Evolutionary conservation across 1,284 basidiomycete genomes (phyloP).

Genomic region (Earliella scabrosa): DNA sequence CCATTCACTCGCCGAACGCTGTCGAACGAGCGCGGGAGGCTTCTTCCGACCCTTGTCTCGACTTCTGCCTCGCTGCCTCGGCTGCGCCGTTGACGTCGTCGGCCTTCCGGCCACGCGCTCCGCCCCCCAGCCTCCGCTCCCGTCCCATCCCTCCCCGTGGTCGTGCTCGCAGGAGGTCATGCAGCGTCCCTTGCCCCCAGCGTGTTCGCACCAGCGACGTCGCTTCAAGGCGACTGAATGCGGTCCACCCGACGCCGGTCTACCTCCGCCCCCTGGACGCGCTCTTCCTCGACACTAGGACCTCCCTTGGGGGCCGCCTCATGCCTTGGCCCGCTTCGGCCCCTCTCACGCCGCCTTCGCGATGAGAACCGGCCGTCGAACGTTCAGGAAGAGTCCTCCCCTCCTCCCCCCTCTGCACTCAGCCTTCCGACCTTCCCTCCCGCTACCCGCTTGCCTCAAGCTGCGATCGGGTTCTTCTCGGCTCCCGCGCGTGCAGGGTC

Average conservation of each 20-base stretch:
- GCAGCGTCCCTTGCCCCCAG: too few species aligned
- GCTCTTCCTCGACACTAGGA: neutral
- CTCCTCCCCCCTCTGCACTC: neutral
- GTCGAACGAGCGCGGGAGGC: neutral
- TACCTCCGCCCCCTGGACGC: neutral
- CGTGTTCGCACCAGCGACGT: neutral
- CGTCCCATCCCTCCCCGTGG: neutral
- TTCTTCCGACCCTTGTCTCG: neutral
- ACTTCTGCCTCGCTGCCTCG: neutral
- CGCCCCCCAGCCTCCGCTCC: neutral
- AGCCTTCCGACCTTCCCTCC: neutral
- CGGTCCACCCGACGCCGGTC: neutral
- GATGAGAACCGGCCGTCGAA: neutral
- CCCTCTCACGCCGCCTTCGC: constrained; percentile 1
- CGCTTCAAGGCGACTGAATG: neutral
- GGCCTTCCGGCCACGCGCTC: neutral
- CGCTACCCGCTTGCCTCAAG: neutral
- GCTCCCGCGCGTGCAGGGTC: neutral
- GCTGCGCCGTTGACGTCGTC: neutral
- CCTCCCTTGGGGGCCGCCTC: neutral
- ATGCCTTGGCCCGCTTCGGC: constrained; percentile 1
- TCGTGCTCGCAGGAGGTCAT: neutral
- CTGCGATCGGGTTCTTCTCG: too few species aligned
- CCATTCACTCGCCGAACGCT: constrained; percentile 19
- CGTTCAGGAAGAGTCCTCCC: constrained; percentile 1